Evolutionary conservation across 83 land plant species (phyloP).

Genomic region (Picea abies): DNA sequence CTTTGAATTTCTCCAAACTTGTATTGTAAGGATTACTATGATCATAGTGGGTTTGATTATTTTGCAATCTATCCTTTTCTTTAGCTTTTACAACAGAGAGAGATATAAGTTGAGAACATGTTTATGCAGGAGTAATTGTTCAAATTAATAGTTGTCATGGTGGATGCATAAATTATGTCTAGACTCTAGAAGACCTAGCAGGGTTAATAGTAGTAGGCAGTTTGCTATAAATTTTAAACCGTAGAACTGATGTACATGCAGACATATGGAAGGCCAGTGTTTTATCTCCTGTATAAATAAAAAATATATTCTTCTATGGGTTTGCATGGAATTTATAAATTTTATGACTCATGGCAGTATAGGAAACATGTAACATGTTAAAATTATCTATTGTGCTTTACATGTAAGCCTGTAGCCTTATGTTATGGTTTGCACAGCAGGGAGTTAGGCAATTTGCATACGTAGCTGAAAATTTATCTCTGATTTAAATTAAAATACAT

Average conservation of each 20-base stretch:
- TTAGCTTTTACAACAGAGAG: neutral
- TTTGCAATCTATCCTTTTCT: neutral
- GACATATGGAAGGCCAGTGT: neutral
- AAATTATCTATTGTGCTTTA: too few relatives aligned
- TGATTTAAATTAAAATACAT: too few relatives aligned
- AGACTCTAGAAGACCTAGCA: neutral
- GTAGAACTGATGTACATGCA: neutral
- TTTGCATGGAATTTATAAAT: too few relatives aligned
- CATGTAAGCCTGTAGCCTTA: too few relatives aligned
- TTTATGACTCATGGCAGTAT: too few relatives aligned
- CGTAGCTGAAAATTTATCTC: too few relatives aligned
- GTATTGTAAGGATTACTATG: neutral
- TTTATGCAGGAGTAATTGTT: neutral
- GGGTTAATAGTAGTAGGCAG: neutral
- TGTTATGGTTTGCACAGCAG: too few relatives aligned
- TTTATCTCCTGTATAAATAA: too few relatives aligned
- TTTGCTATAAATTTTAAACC: slow-evolving; percentile 1
- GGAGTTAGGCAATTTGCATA: too few relatives aligned
- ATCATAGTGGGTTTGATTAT: neutral
- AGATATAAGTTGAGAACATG: neutral
- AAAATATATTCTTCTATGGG: too few relatives aligned
- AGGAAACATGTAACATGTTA: too few relatives aligned
- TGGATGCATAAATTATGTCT: neutral
- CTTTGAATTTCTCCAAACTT: neutral
- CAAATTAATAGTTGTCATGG: neutral